Base-by-base conservation (phyloP, 2,329 filamentous ascomycete species). In the Stemphylium beticola region DNA sequence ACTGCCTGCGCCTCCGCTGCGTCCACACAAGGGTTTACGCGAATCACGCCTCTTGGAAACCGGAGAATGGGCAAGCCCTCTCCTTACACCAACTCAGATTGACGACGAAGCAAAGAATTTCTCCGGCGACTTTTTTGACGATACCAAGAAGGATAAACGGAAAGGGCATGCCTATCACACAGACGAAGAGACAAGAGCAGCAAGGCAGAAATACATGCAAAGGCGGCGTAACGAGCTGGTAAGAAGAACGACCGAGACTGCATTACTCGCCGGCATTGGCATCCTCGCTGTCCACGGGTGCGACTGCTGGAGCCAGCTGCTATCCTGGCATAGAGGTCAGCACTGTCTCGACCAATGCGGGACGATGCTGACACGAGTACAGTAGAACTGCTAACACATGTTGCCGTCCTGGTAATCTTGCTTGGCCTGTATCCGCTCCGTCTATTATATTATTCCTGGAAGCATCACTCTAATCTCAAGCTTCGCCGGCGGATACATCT, bases 201-300 rank as follows among this genome's bases (percentile, higher is more conserved):
- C 72, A 22, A 72, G 88, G 52, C 91, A 81, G 61, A 91, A 89
- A 53, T 91, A 92, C 44, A 89, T 89, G 17, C 96, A 88, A 64
- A 91, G 78, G 74, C 95, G 97, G 78, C 93, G 93, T 14, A 92
- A 90, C 71, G 96, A 96, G 24, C 89, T 98, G 68, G 92, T 85
- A 43, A 93, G 87, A 33, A 77, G 85, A 65, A 71, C 77, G 10
- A 81, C 81, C 22, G 85, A 88, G 72, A 80, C 82, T 9, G 77
- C 72, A 6, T 74, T 87, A 47, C 74, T 87, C 51, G 77, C 77
- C n/a, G 77, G 75, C 12, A 82, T 87, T 43, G 79, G 82, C 12
- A 67, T 74, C 1, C 73, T 82, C 22, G 81, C 79, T 14, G 64
- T 80, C 3, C 68, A 71, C 49, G 77, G 79, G 17, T 74, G 73